Conservation (phyloP, 495 filamentous ascomycete species). For the Copromyces sp. region DNA sequence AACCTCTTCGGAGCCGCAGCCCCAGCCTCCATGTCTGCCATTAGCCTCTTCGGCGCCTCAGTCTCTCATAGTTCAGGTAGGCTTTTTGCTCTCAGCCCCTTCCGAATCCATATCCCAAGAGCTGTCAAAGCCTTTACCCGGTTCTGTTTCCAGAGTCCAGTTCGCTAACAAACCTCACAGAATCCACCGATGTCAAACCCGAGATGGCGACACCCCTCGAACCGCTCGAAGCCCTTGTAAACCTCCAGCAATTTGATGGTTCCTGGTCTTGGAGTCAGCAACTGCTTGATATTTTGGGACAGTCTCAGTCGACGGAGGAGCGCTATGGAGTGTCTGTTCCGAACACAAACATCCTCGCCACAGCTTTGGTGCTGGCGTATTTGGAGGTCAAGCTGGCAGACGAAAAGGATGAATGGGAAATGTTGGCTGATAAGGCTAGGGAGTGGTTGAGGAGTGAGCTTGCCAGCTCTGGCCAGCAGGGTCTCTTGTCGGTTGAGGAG, state of each 20-base stretch:
- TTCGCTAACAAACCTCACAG: background rate
- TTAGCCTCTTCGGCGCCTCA: background rate
- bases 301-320: slow-evolving; percentile 11
- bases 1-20: too few relatives aligned
- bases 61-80: background rate
- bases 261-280: slow-evolving; percentile 26
- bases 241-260: slow-evolving; percentile 42
- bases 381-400: slow-evolving; percentile 31
- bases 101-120: background rate
- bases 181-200: background rate
- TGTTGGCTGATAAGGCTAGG: slow-evolving; percentile 41
- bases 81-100: background rate
- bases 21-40: background rate
- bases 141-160: background rate
- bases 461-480: background rate
- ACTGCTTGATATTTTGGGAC: slow-evolving; percentile 12
- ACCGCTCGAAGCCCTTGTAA: slow-evolving; percentile 24
- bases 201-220: slow-evolving; percentile 2
- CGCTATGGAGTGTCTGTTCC: background rate
- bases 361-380: slow-evolving; percentile 39
- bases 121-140: background rate
- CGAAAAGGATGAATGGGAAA: slow-evolving; percentile 43
- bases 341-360: slow-evolving; percentile 25
- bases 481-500: slow-evolving; percentile 2
- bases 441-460: slow-evolving; percentile 26